Evolutionary conservation across 2,329 filamentous ascomycete species (phyloP).

Genomic region (Fusarium phyllophilum): DNA sequence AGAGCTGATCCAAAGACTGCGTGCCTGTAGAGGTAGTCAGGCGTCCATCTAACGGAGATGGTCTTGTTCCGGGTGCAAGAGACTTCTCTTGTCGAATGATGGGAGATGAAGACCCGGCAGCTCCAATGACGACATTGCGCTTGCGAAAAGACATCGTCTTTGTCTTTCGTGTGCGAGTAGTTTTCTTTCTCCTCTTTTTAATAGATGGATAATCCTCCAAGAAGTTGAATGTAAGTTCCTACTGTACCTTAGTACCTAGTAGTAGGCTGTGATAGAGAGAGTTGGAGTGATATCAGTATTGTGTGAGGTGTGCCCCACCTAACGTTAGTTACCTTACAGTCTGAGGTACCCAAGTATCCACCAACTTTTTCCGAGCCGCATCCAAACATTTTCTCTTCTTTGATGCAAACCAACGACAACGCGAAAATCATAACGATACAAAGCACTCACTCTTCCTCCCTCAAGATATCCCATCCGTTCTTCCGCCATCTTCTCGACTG

Average conservation of each 20-base stretch:
- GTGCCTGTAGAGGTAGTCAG: slow-evolving; percentile 92
- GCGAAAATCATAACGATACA: neutral
- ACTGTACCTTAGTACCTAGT: neutral
- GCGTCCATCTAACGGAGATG: slow-evolving; percentile 89
- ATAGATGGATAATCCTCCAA: neutral
- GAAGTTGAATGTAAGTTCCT: neutral
- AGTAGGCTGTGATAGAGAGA: neutral
- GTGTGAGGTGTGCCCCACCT: slow-evolving; percentile 37
- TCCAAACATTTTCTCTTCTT: slow-evolving; percentile 40
- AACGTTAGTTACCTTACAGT: neutral
- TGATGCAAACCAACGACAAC: slow-evolving; percentile 17
- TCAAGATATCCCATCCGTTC: neutral
- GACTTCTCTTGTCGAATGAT: slow-evolving; percentile 48
- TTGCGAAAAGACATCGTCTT: slow-evolving; percentile 66
- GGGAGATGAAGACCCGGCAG: slow-evolving; percentile 38
- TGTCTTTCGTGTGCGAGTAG: neutral
- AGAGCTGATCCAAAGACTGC: slow-evolving; percentile 81
- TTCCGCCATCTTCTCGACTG: neutral
- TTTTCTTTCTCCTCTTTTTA: neutral
- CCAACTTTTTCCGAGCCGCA: slow-evolving; percentile 34
- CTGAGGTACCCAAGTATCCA: slow-evolving; percentile 12
- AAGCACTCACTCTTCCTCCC: neutral
- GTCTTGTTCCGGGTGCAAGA: slow-evolving; percentile 68
- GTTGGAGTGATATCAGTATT: neutral
- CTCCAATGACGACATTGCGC: slow-evolving; percentile 62